Base-by-base conservation (phyloP, 345 rosid genomes). In the Luvunga scandens region DNA sequence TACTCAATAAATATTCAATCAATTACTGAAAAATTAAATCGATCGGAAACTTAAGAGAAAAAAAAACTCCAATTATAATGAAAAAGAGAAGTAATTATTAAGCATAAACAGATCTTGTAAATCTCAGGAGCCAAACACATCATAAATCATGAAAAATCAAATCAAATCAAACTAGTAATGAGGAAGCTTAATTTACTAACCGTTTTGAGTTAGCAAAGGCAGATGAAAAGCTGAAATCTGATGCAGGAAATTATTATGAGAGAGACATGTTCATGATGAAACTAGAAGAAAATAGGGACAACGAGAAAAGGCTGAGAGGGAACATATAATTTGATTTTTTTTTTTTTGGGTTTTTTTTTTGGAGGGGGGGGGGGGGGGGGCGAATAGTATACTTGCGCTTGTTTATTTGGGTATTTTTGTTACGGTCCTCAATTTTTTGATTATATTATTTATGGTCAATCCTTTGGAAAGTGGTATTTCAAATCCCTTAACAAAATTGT, bases 261-360 rank as follows among this genome's bases (percentile, higher is more conserved):
- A 53, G 65, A n/a, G 50, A 31, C 6, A 22, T 4, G 78, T 27
- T 63, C 5, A 30, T 7, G 76, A 62, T 18, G 63, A 59, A 50
- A 31, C 14, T 31, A 18, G 16, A 24, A 31, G 73, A 75, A 27
- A 12, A 75, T 73, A 36, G 28, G 38, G 85, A 79, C 81, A 79
- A 74, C 12, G 62, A 70, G 81, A 79, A 79, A 79, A 69, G 75
- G 56, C 19, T 36, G 78, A 71, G 75, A 42, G 80, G 76, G 73
- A 68, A 69, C 66, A 73, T 73, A 38, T 34, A 8, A 33, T 66
- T 66, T 66, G 68, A 64, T 64, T 53, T 53, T 53, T 18, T 62
- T 5, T 31, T 13, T 30, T 4, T 16, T 4, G n/a, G n/a, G n/a
- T 53, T 18, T 62, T 5, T 31, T 13, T 30, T 4, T 16, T 4